Conservation (phyloP, 768 basidiomycete genomes). For the Mycena metata region DNA sequence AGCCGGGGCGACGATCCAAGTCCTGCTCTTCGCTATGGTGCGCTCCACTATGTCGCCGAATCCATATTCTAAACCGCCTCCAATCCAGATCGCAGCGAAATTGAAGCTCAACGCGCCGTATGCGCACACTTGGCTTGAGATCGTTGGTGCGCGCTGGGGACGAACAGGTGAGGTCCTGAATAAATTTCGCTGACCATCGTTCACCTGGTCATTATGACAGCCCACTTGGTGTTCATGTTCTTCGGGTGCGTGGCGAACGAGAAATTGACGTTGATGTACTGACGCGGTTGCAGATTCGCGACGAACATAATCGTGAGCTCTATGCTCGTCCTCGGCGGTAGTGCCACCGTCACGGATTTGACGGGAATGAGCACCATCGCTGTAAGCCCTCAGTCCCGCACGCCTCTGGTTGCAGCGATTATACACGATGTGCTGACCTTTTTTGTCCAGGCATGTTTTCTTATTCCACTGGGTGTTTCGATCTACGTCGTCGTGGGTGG, state of each 20-base stretch:
- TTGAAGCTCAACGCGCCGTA: constrained; percentile 92
- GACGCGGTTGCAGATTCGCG: constrained; percentile 64
- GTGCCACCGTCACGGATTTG: constrained; percentile 88
- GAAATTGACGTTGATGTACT: not conserved
- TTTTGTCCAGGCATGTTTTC: constrained; percentile 81
- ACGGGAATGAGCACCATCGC: constrained; percentile 94
- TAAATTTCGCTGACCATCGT: too few relatives aligned
- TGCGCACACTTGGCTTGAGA: constrained; percentile 91
- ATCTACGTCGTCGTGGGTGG: constrained; percentile 91
- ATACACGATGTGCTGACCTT: not conserved
- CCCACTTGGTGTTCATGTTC: constrained; percentile 90
- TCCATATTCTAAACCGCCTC: too few relatives aligned
- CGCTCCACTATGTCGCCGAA: constrained; percentile 16
- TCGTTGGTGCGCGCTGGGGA: constrained; percentile 87
- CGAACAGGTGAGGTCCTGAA: constrained; percentile 45
- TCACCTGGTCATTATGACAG: constrained; percentile 40
- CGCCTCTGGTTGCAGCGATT: not conserved
- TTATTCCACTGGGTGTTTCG: constrained; percentile 89
- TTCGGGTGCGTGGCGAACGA: constrained; percentile 69
- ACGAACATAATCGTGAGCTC: constrained; percentile 95
- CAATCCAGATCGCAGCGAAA: constrained; percentile 82
- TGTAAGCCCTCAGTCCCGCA: constrained; percentile 47
- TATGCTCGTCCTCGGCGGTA: constrained; percentile 84
- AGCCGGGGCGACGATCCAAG: constrained; percentile 89
- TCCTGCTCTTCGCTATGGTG: constrained; percentile 90